These are phyloP conservation scores for Aquilaria agallochum DNA, from an alignment of 441 rosid genomes.

Conservation along the genomic window DNA sequence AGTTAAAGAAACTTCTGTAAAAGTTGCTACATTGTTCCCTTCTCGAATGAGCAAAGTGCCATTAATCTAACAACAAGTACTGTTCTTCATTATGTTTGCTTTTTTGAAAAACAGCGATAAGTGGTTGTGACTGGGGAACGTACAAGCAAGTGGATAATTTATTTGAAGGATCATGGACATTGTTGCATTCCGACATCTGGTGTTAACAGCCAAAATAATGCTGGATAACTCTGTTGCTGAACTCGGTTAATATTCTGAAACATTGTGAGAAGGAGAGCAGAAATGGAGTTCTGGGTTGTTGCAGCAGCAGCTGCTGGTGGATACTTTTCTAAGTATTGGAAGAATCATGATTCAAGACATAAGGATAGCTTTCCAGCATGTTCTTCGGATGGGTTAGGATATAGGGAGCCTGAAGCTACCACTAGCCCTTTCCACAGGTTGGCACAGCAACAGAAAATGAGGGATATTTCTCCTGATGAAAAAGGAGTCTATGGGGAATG, in stretches of 20 bases:
- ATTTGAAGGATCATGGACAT: constrained; percentile 13
- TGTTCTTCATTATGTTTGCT: background rate
- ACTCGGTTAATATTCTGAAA: constrained; percentile 19
- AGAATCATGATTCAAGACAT: constrained; percentile 28
- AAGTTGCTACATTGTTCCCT: constrained; percentile 3
- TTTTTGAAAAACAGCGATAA: constrained; percentile 1
- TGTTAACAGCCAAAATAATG: constrained; percentile 18
- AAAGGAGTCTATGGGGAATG: constrained; percentile 13
- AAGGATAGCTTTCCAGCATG: constrained; percentile 23
- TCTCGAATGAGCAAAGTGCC: background rate
- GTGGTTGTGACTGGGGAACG: background rate
- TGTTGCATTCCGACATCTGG: constrained; percentile 17
- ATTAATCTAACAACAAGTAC: background rate
- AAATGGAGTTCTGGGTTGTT: constrained; percentile 70
- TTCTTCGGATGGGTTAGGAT: constrained; percentile 25
- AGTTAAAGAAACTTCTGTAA: background rate
- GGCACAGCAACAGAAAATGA: constrained; percentile 25
- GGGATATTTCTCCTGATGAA: constrained; percentile 19
- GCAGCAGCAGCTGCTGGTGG: constrained; percentile 81
- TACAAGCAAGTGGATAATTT: background rate
- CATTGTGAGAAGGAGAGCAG: constrained; percentile 10
- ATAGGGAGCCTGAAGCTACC: constrained; percentile 25
- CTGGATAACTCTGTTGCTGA: constrained; percentile 16
- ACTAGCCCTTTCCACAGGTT: constrained; percentile 21
- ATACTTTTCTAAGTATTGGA: constrained; percentile 49